These are phyloP conservation scores for Aristolochia contorta DNA, from an alignment of 164 flowering plant genomes.

Conservation along the genomic window DNA sequence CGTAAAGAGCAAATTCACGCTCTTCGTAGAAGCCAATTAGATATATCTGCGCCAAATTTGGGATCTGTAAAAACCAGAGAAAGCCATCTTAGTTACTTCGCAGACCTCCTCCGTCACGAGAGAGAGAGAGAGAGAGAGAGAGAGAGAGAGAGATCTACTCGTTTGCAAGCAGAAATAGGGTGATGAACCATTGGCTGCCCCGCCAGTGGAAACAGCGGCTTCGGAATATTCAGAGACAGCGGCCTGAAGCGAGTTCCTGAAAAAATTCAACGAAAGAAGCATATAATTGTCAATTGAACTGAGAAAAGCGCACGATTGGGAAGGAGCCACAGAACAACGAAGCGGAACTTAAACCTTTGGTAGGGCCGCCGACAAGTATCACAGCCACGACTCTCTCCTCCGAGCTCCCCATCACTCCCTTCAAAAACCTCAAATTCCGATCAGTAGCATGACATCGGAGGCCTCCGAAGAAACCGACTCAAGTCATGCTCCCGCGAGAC, in stretches of 20 bases:
- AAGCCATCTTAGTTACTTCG: too few relatives aligned
- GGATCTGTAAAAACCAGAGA: conserved; percentile 41
- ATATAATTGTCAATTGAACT: not conserved
- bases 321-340: not conserved
- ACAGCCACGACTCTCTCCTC: conserved; percentile 86
- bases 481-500: too few relatives aligned
- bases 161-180: conserved; percentile 92
- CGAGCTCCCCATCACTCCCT: conserved; percentile 6
- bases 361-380: conserved; percentile 93
- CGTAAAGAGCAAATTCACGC: conserved; percentile 88
- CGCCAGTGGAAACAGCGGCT: conserved; percentile 92
- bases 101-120: too few relatives aligned
- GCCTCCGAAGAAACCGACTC: too few relatives aligned
- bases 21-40: conserved; percentile 97
- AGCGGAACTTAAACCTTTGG: conserved; percentile 56
- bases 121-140: not conserved
- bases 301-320: not conserved
- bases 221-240: conserved; percentile 75
- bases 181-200: conserved; percentile 98
- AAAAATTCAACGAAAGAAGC: not conserved
- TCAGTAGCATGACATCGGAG: too few relatives aligned
- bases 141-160: conserved; percentile 30
- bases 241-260: conserved; percentile 86
- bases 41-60: conserved; percentile 79
- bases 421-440: not conserved